These are phyloP conservation scores for Aspergillus ruber DNA, from an alignment of 2,329 filamentous ascomycete species.

Conservation along the genomic window DNA sequence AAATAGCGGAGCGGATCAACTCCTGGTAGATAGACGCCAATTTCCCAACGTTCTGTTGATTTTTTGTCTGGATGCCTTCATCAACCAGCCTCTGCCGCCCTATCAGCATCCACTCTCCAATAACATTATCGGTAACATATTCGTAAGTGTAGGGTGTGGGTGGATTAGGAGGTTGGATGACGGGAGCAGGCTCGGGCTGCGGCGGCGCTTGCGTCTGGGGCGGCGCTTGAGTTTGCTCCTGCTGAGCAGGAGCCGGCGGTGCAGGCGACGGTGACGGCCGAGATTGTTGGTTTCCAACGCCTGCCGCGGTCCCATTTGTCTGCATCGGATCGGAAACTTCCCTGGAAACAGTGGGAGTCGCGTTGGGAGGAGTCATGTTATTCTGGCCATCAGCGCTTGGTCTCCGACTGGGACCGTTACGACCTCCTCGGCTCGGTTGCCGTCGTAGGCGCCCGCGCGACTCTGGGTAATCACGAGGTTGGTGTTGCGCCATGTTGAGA, in stretches of 20 bases:
- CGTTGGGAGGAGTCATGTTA: conserved; percentile 27
- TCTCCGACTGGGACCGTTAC: conserved; percentile 30
- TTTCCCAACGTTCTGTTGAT: conserved; percentile 61
- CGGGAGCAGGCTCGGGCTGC: conserved; percentile 10
- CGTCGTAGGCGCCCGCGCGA: conserved; percentile 33
- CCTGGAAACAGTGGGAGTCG: conserved; percentile 14
- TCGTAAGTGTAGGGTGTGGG: conserved; percentile 61
- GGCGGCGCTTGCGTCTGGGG: conserved; percentile 14
- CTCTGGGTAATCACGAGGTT: conserved; percentile 31
- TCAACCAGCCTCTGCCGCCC: conserved; percentile 64
- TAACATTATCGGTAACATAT: conserved; percentile 63
- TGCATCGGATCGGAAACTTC: conserved; percentile 23
- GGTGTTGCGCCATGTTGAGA: conserved; percentile 48
- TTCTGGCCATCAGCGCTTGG: conserved; percentile 27
- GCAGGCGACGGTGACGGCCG: conserved; percentile 17
- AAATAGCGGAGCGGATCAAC: conserved; percentile 67
- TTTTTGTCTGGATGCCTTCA: conserved; percentile 57
- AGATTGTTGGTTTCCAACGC: conserved; percentile 10
- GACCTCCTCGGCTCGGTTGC: conserved; percentile 32
- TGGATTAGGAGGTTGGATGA: conserved; percentile 13
- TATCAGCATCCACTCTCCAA: conserved; percentile 60
- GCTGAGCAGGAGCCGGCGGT: conserved; percentile 1
- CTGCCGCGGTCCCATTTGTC: conserved; percentile 21
- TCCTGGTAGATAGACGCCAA: conserved; percentile 77
- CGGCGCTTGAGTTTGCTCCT: conserved; percentile 1